Evolutionary conservation across 192 early-diverging fungal genomes (phyloP), one percentile per base, ranked within the genome.

Genomic region (Pecoramyces ruminantium): DNA sequence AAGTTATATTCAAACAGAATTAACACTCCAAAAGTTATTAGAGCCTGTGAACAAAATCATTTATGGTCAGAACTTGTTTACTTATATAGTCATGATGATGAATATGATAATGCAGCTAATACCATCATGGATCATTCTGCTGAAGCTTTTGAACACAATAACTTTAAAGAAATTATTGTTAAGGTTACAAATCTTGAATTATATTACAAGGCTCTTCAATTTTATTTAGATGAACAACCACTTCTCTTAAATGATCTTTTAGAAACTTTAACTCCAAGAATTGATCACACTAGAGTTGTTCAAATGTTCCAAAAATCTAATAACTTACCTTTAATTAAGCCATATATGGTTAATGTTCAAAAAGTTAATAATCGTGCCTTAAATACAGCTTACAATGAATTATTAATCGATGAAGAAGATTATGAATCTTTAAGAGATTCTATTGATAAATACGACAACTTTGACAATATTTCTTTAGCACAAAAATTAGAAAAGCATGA

Each of bases 21-120:
- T 88, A 99, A 99, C 86, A 98, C 98, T 79, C 97, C 98, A 79
- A 99, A 99, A 92, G 98, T 98, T 78, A 99, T 99, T 81, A 87
- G 93, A 34, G 92, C 96, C 15, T 96, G 95, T 85, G 94, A 97
- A 86, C 88, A 90, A 15, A 94, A 94, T 28, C 97, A 98, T 81
- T 86, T 98, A 83, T 99, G 97, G 97, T 92, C 94, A 28, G 96
- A 98, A 86, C 89, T 98, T 51, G 97, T 98, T 42, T 99, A 98
- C 90, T 84, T 99, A 83, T 99, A 97, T 89, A 95, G 95, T 27
- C 94, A 99, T 85, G 98, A 98, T 84, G 98, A 98, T 81, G 98
- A 99, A 87, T 96, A 92, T 86, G 98, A 99, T 89, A 99, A 98
- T 84, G 97, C 98, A 13, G 93, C 95, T 1, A 88, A 94, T 82